Base-by-base conservation (phyloP, 345 rosid species). In the Conringia planisiliqua region DNA sequence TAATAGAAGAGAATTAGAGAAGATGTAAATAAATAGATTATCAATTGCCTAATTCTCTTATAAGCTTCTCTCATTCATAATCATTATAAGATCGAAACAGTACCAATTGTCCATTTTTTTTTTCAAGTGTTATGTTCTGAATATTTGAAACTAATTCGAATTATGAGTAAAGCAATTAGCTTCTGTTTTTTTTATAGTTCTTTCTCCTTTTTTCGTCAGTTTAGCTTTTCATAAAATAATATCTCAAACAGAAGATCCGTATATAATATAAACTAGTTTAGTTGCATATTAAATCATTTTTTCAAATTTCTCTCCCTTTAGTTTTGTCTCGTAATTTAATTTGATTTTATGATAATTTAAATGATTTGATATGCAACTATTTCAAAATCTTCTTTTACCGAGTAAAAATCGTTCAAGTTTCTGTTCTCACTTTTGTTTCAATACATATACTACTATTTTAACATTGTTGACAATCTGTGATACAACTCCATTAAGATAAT, bases 21-120 rank as follows among this genome's bases (percentile, higher is more conserved):
- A 46, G 22, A 30, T 77, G 76, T 77, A 77, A 13, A 56, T 77
- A 76, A 62, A 55, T 70, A 62, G 70, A 70, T 77, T 2, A 70
- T 27, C 20, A 55, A 44, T 27, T 76, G 52, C 27, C 38, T 63
- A 26, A 6, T 76, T 70, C 71, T 76, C 80, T 70, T 39, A 40
- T n/a, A 61, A 75, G 55, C 27, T 50, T 20, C 20, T 33, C 22
- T 20, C 46, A 67, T 29, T 74, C 16, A 8, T 56, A 43, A 2
- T 73, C 64, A 10, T 33, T 64, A 64, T 33, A 43, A 30, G 8
- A 17, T 73, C 62, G 14, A 20, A 64, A 63, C 54, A 62, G 35
- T 20, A 4, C 35, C 64, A 54, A 32, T 30, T 73, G 56, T 63
- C 70, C 54, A 18, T 29, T 39, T 6, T 55, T 18, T 14, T 4